Evolutionary conservation across 2,329 filamentous ascomycete species (phyloP).

Genomic region (Penicillium sp.): DNA sequence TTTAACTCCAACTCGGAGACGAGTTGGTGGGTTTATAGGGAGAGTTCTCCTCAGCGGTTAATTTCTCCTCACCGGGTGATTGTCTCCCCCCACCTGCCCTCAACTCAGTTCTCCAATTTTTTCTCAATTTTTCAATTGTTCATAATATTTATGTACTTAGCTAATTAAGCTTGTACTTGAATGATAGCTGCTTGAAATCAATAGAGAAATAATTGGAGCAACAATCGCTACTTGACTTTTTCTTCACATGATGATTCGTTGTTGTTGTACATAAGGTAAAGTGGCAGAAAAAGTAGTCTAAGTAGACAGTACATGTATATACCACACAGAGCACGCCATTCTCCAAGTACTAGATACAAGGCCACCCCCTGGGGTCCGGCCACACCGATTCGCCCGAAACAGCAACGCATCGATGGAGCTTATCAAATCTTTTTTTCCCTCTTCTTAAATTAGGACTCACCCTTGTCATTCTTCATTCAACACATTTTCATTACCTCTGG

Average conservation of each 20-base stretch:
- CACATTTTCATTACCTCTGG: constrained; percentile 16
- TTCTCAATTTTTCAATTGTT: constrained; percentile 2
- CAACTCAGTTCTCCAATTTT: constrained; percentile 26
- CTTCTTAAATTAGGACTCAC: constrained; percentile 7
- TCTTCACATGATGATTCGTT: no score
- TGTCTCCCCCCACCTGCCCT: constrained; percentile 12
- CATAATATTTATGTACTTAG: constrained; percentile 2
- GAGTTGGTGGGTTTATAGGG: background rate
- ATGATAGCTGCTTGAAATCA: background rate
- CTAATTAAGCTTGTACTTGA: background rate
- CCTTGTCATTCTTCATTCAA: constrained; percentile 8
- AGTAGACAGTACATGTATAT: constrained; percentile 4
- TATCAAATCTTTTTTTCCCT: constrained; percentile 22
- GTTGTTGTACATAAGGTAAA: background rate
- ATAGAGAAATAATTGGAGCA: no score
- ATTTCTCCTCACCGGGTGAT: constrained; percentile 25
- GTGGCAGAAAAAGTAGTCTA: background rate
- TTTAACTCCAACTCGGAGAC: background rate
- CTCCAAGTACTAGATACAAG: constrained; percentile 6
- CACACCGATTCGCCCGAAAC: constrained; percentile 40
- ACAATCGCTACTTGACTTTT: no score
- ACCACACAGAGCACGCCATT: constrained; percentile 1
- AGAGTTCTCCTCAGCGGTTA: constrained; percentile 18
- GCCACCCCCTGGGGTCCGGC: constrained; percentile 8
- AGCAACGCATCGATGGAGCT: constrained; percentile 21